phyloP scores from a whole-genome alignment of 345 rosid genomes.

The Rhizophora mangle region DNA sequence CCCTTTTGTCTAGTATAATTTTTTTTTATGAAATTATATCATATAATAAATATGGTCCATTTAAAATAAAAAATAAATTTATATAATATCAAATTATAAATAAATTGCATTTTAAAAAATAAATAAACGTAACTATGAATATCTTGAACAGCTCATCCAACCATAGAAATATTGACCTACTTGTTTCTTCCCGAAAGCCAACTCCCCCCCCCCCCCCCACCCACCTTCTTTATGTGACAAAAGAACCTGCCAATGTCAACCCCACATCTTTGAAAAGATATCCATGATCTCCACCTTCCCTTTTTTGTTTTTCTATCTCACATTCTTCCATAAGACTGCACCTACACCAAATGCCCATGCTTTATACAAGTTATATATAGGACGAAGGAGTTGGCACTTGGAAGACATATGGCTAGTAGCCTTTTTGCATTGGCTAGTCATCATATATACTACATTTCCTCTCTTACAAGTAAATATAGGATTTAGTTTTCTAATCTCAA shows the following conservation, averaged over 20 bases:
- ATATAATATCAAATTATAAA: too few relatives aligned
- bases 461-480: constrained; percentile 26
- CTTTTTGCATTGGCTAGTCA: constrained; percentile 19
- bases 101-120: too few relatives aligned
- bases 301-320: not conserved
- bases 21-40: too few relatives aligned
- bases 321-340: constrained; percentile 16
- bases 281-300: constrained; percentile 12
- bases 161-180: constrained; percentile 26
- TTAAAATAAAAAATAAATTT: too few relatives aligned
- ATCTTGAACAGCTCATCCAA: constrained; percentile 2
- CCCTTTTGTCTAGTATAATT: too few relatives aligned
- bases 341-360: constrained; percentile 17
- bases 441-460: constrained; percentile 21
- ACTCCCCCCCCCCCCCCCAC: not conserved
- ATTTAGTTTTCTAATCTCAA: constrained; percentile 14
- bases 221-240: constrained; percentile 12
- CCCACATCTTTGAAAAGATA: constrained; percentile 28
- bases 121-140: too few relatives aligned
- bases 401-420: not conserved
- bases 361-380: not conserved
- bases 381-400: not conserved
- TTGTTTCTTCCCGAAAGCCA: constrained; percentile 9
- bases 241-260: constrained; percentile 30
- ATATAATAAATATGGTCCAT: too few relatives aligned